Evolutionary conservation across 2,329 filamentous ascomycete species (phyloP).

Genomic region (Exophiala phaeomuriformis): DNA sequence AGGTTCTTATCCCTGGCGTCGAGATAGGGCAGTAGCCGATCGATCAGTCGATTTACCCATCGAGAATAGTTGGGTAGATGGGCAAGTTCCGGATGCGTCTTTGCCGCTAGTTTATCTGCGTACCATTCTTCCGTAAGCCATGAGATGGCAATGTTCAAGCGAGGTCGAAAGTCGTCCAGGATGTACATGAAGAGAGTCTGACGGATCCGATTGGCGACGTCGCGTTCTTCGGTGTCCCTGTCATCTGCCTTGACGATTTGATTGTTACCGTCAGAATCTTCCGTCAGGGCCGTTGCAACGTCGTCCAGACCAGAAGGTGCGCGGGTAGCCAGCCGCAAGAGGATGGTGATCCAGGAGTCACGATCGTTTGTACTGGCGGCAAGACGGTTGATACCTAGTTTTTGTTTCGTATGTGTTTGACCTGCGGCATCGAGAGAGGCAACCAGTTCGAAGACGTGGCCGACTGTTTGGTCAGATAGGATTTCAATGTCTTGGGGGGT

Average conservation of each 20-base stretch:
- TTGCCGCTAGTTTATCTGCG: slow-evolving; percentile 61
- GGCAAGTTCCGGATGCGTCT: slow-evolving; percentile 32
- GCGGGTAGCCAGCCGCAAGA: slow-evolving; percentile 77
- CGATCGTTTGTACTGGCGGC: slow-evolving; percentile 77
- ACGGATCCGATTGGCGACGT: slow-evolving; percentile 60
- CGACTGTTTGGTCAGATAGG: slow-evolving; percentile 66
- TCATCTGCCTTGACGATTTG: slow-evolving; percentile 30
- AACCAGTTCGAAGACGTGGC: slow-evolving; percentile 72
- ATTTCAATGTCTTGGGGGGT: slow-evolving; percentile 64
- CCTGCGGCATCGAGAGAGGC: slow-evolving; percentile 61
- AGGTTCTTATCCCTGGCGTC: slow-evolving; percentile 76
- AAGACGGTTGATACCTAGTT: slow-evolving; percentile 69
- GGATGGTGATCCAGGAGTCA: slow-evolving; percentile 84
- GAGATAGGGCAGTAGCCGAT: slow-evolving; percentile 84
- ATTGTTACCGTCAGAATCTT: slow-evolving; percentile 27
- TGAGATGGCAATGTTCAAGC: slow-evolving; percentile 81
- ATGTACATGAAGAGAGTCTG: slow-evolving; percentile 77
- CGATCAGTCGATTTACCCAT: slow-evolving; percentile 73
- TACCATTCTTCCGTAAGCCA: slow-evolving; percentile 99
- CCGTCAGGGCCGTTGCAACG: slow-evolving; percentile 51
- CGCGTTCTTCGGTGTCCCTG: slow-evolving; percentile 26
- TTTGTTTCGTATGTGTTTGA: slow-evolving; percentile 40
- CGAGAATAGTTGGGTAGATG: slow-evolving; percentile 59
- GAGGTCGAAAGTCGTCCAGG: slow-evolving; percentile 81
- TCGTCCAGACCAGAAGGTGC: slow-evolving; percentile 64